A percentile compares a stretch with the other conserved stretches of the same genome.
These are phyloP conservation scores for Blepharisma stoltei DNA, from an alignment of 73 alveolate genomes.

Conservation along the genomic window DNA sequence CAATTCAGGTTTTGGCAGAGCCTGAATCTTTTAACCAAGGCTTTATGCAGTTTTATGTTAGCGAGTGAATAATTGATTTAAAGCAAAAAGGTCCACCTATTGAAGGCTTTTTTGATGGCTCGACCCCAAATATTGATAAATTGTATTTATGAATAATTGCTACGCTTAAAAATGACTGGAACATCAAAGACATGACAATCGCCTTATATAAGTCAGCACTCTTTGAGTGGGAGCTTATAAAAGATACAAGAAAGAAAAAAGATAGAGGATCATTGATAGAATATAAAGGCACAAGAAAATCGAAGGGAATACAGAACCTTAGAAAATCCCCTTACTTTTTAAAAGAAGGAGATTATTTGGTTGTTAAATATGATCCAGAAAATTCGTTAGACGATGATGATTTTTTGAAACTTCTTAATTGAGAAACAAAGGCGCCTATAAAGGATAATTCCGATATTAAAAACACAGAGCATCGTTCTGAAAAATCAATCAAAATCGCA, in stretches of 20 bases:
- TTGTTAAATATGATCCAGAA: neutral
- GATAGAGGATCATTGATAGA: slow-evolving; percentile 3
- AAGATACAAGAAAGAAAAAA: neutral
- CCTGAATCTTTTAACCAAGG: neutral
- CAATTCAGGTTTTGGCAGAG: neutral
- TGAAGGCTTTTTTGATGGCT: slow-evolving; percentile 13
- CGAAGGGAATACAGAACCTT: slow-evolving; percentile 11
- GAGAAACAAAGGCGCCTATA: slow-evolving; percentile 20
- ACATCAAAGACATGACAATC: neutral
- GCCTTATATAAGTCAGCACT: neutral
- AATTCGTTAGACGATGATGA: neutral
- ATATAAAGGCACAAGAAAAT: neutral
- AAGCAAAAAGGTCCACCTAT: neutral
- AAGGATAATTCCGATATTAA: neutral
- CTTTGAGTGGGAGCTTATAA: slow-evolving; percentile 7
- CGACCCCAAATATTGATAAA: neutral
- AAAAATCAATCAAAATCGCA: slow-evolving; percentile 17
- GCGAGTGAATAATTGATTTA: neutral
- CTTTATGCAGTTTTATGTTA: no score
- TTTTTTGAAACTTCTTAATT: neutral
- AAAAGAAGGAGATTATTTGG: slow-evolving; percentile 19
- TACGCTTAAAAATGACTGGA: neutral
- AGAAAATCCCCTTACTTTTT: slow-evolving; percentile 20
- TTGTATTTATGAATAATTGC: neutral
- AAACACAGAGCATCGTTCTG: neutral